Percentiles rank a stretch among this genome's conserved stretches.
phyloP scores from a whole-genome alignment of 2,329 filamentous ascomycete genomes.

The Colletotrichum neosansevieriae region DNA sequence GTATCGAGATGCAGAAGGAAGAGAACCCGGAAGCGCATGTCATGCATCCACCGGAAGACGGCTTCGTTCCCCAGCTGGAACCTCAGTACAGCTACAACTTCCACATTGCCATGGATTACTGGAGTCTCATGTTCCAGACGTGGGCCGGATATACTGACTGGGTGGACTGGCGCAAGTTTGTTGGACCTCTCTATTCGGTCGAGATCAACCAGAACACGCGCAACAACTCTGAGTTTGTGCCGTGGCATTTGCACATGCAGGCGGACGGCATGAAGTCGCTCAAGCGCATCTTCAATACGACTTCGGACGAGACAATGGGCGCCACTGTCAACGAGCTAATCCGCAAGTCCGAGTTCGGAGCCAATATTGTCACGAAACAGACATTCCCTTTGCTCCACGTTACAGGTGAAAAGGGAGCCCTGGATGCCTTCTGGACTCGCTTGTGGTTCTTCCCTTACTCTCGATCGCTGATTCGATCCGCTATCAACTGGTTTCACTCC shows the following conservation, averaged over 20 bases:
- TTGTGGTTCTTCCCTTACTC: conserved; percentile 55
- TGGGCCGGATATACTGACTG: conserved; percentile 51
- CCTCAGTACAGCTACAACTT: conserved; percentile 43
- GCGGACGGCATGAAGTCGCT: conserved; percentile 47
- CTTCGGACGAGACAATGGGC: conserved; percentile 46
- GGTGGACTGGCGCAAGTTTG: conserved; percentile 50
- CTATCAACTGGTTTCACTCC: conserved; percentile 44
- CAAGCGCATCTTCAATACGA: conserved; percentile 48
- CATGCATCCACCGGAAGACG: conserved; percentile 40
- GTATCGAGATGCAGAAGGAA: conserved; percentile 46
- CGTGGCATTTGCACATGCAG: conserved; percentile 50
- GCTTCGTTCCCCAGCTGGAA: conserved; percentile 42
- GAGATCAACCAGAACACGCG: conserved; percentile 41
- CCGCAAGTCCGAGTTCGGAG: conserved; percentile 48
- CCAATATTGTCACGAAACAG: conserved; percentile 53
- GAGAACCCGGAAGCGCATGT: conserved; percentile 41
- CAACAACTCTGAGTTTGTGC: conserved; percentile 45
- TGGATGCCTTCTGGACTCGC: conserved; percentile 49
- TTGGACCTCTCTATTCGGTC: conserved; percentile 44
- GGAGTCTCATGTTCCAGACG: conserved; percentile 55
- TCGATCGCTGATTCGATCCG: conserved; percentile 47
- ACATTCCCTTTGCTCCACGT: conserved; percentile 54
- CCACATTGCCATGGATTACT: conserved; percentile 56
- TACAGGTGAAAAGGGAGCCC: conserved; percentile 51
- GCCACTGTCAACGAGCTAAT: conserved; percentile 49